phyloP scores from a whole-genome alignment of 495 filamentous ascomycete genomes.

The Haplographium delicatum region DNA sequence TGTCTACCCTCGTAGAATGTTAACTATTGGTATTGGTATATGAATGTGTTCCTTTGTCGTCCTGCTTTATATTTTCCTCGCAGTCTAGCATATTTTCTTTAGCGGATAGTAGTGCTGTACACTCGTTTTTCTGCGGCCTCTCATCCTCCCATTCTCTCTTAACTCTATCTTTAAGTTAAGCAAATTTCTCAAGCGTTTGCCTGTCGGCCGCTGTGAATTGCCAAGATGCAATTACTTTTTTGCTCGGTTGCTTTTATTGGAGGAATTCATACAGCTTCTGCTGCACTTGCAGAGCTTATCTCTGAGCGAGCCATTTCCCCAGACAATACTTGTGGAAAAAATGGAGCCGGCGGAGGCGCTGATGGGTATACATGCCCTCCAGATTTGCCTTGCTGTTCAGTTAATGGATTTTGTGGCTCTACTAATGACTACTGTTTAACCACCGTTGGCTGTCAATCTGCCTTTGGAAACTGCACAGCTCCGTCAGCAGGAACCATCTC shows the following conservation, averaged over 20 bases:
- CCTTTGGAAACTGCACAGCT: constrained; percentile 14
- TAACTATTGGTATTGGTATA: background rate
- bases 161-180: background rate
- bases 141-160: background rate
- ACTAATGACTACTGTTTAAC: constrained; percentile 19
- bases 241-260: background rate
- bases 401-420: constrained; percentile 22
- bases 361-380: constrained; percentile 18
- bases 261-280: background rate
- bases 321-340: constrained; percentile 17
- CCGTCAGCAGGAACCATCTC: constrained; percentile 18
- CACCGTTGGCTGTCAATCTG: constrained; percentile 13
- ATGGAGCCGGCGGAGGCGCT: constrained; percentile 7
- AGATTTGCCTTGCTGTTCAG: constrained; percentile 12
- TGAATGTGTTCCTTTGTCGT: background rate
- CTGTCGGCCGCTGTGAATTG: background rate
- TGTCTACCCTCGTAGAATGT: background rate
- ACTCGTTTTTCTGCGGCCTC: background rate
- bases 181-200: background rate
- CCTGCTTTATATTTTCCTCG: background rate
- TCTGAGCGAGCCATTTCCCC: constrained; percentile 12
- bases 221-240: constrained; percentile 6
- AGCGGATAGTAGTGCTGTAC: too few species aligned
- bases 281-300: background rate
- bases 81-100: too few species aligned